These are phyloP conservation scores for Syzygium oleosum DNA, from an alignment of 345 rosid genomes.

Conservation along the genomic window DNA sequence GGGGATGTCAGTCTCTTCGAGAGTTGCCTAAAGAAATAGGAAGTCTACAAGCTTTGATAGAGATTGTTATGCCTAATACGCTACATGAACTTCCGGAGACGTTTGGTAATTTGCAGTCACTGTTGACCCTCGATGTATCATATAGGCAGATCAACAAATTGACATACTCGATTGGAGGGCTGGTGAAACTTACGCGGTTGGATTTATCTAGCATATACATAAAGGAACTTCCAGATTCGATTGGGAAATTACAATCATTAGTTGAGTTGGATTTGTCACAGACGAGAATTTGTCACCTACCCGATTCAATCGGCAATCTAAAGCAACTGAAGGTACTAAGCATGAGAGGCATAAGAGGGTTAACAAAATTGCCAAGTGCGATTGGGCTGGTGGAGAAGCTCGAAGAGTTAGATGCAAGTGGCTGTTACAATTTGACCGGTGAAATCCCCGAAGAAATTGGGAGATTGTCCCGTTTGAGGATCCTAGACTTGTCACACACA, in stretches of 20 bases:
- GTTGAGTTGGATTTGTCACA: background rate
- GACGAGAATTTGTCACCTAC: background rate
- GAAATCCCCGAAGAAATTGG: background rate
- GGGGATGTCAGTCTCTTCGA: background rate
- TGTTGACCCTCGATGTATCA: too few relatives aligned
- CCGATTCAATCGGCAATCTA: background rate
- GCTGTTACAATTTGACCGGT: background rate
- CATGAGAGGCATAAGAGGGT: accelerated
- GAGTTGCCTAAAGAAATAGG: background rate
- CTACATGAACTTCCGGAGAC: too few relatives aligned
- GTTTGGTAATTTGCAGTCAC: too few relatives aligned
- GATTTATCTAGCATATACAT: accelerated
- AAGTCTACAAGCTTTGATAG: background rate
- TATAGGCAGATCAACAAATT: background rate
- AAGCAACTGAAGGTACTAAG: background rate
- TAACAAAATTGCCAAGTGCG: background rate
- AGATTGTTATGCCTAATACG: accelerated
- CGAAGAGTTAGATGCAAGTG: background rate
- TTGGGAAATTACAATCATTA: background rate
- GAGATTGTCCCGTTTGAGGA: background rate
- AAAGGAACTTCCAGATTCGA: background rate
- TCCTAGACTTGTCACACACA: background rate
- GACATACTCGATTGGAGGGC: background rate
- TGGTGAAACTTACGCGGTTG: accelerated
- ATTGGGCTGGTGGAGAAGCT: background rate